Conservation (phyloP, 108 stramenopile genomes). For the Cyclostephanos tholiformis region DNA sequence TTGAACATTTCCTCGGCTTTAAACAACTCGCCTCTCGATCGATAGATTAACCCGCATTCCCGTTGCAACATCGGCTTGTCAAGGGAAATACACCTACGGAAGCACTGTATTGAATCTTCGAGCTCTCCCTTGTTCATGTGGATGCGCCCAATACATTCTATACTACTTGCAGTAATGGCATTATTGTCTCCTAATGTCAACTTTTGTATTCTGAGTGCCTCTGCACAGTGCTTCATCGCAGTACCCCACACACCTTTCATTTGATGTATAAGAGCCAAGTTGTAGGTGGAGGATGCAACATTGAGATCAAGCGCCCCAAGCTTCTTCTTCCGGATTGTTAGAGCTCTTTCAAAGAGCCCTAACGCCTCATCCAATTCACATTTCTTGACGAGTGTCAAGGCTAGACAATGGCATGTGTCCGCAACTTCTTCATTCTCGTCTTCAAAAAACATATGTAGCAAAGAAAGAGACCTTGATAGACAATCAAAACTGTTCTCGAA, state of each 20-base stretch:
- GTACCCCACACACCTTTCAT: slow-evolving; percentile 44
- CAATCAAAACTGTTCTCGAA: slow-evolving; percentile 48
- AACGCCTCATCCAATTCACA: slow-evolving; percentile 49
- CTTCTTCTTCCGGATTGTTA: slow-evolving; percentile 40
- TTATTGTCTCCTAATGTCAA: slow-evolving; percentile 23
- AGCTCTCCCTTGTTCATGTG: slow-evolving; percentile 46
- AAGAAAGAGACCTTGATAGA: slow-evolving; percentile 40
- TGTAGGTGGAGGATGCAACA: slow-evolving; percentile 45
- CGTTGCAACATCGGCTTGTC: slow-evolving; percentile 26
- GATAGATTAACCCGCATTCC: slow-evolving; percentile 38
- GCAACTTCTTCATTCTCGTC: slow-evolving; percentile 53
- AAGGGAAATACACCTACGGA: slow-evolving; percentile 32
- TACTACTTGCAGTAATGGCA: slow-evolving; percentile 34
- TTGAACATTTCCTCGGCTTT: slow-evolving; percentile 31
- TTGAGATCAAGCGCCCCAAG: slow-evolving; percentile 23
- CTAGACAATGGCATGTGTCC: slow-evolving; percentile 54
- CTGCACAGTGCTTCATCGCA: slow-evolving; percentile 51
- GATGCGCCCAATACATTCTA: slow-evolving; percentile 50
- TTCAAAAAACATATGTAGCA: slow-evolving; percentile 29
- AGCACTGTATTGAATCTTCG: slow-evolving; percentile 48
- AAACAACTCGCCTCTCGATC: slow-evolving; percentile 36
- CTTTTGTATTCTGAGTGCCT: slow-evolving; percentile 43
- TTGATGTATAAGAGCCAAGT: slow-evolving; percentile 43
- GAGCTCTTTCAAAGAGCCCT: slow-evolving; percentile 37
- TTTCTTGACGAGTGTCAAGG: slow-evolving; percentile 36